Base-by-base conservation (phyloP, 148 eudicot species). In the Silene latifolia region DNA sequence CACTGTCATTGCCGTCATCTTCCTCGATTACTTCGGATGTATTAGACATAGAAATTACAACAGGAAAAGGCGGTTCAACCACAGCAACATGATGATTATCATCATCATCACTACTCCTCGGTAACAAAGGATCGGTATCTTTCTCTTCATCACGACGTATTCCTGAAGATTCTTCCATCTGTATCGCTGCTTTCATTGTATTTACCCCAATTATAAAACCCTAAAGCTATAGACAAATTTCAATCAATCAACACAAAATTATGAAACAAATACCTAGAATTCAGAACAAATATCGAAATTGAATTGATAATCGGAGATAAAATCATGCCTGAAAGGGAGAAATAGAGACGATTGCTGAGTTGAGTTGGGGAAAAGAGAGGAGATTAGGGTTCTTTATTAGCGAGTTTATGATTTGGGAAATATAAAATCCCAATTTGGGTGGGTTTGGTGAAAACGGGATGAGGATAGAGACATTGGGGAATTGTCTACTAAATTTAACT, bases 11-110 rank as follows among this genome's bases (percentile, higher is more conserved):
- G 9, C 77, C 82, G 51, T 23, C 77, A 35, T 62, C 71, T 46
- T 74, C 83, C 19, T 54, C 65, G 64, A 85, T 83, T 87, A 86
- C 91, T 58, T 67, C 67, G 2, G 76, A 80, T 6, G 35, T 57
- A 77, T 7, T 29, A 0, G 70, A 51, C 42, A 27, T 21, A 12
- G 66, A 67, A 53, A 80, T 72, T 15, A 60, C 72, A 12, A 64
- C 63, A 1, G 72, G 69, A 19, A 71, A 57, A 19, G 82, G 73
- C n/a, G 76, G 10, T 8, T 72, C 67, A 7, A 75, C 35, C 35
- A 32, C 59, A 57, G 58, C 79, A 72, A 19, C 66, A n/a, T 44
- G 67, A 39, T 51, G 67, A 35, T 24, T 42, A 62, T 71, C 78
- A 39, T 51, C 67, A 35, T 24, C 59, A 62, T 71, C 78, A 63